Evolutionary conservation across 352 stramenopile species (phyloP).

Genomic region (Phytophthora pistaciae): DNA sequence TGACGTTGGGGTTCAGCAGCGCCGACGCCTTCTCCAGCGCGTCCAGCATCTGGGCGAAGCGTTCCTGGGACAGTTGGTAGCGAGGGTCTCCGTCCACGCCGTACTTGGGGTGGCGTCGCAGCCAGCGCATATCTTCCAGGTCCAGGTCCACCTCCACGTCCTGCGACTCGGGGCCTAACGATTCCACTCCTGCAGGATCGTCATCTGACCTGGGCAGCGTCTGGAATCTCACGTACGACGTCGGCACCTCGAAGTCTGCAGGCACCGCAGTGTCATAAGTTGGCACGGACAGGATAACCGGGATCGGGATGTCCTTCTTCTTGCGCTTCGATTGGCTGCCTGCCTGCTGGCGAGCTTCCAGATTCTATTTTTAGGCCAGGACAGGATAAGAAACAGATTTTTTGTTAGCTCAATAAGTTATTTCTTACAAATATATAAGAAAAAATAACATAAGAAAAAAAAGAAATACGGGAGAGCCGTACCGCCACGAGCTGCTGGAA

Average conservation of each 20-base stretch:
- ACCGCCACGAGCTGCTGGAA: slow-evolving; percentile 85
- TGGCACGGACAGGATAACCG: slow-evolving; percentile 74
- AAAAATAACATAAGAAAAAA: slow-evolving; percentile 4
- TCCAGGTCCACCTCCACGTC: slow-evolving; percentile 83
- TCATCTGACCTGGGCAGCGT: slow-evolving; percentile 51
- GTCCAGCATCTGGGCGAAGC: slow-evolving; percentile 87
- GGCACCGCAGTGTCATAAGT: slow-evolving; percentile 76
- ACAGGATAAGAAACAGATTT: slow-evolving; percentile 10
- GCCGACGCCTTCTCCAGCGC: slow-evolving; percentile 87
- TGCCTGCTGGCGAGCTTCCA: slow-evolving; percentile 67
- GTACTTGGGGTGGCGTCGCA: slow-evolving; percentile 85
- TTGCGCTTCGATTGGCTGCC: slow-evolving; percentile 53
- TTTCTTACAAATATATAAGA: slow-evolving; percentile 1
- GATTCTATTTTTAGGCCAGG: slow-evolving; percentile 43
- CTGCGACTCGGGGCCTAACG: slow-evolving; percentile 40
- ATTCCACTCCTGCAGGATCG: slow-evolving; percentile 26
- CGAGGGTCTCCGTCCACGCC: slow-evolving; percentile 81
- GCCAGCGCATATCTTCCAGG: slow-evolving; percentile 90
- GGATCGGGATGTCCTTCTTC: slow-evolving; percentile 91
- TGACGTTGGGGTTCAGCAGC: slow-evolving; percentile 79
- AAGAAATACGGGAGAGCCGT: slow-evolving; percentile 13
- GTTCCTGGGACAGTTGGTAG: slow-evolving; percentile 76
- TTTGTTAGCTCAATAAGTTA: slow-evolving; percentile 8
- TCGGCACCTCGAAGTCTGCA: slow-evolving; percentile 76
- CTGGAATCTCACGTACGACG: slow-evolving; percentile 88